These are phyloP conservation scores for Bretziella fagacearum DNA, from an alignment of 2,329 filamentous ascomycete species.

Conservation along the genomic window DNA sequence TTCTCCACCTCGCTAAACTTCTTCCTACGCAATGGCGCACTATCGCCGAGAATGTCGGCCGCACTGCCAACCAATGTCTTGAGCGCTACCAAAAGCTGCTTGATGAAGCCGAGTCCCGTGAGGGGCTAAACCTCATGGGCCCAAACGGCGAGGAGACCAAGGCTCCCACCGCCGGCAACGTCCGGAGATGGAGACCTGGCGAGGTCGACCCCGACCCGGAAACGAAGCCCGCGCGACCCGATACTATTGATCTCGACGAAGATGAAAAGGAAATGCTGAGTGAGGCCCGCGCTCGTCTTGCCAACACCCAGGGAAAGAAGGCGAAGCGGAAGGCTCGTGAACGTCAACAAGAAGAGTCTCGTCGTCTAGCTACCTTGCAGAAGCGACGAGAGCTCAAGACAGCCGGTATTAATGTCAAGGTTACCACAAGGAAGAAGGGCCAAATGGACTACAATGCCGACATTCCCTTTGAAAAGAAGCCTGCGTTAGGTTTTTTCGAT, in stretches of 20 bases:
- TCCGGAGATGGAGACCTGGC: conserved; percentile 71
- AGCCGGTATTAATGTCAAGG: conserved; percentile 95
- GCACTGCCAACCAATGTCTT: conserved; percentile 91
- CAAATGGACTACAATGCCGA: conserved; percentile 99
- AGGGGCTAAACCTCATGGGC: conserved; percentile 70
- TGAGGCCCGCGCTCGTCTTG: conserved; percentile 85
- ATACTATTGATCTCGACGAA: conserved; percentile 95
- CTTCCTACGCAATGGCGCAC: conserved; percentile 99
- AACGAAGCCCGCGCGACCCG: conserved; percentile 83
- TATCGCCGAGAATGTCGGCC: conserved; percentile 88
- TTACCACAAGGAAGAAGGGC: conserved; percentile 76
- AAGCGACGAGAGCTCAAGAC: conserved; percentile 95
- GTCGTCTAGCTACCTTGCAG: conserved; percentile 74
- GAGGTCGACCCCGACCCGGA: conserved; percentile 96
- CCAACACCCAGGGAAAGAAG: conserved; percentile 98
- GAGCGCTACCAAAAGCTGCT: conserved; percentile 93
- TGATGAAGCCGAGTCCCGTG: conserved; percentile 84
- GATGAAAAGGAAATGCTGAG: conserved; percentile 99
- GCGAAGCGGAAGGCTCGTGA: conserved; percentile 95
- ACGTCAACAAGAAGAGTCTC: conserved; percentile 85
- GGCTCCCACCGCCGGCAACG: conserved; percentile 83
- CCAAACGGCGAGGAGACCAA: conserved; percentile 73
- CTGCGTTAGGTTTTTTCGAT: conserved; percentile 81
- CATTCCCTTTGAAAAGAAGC: conserved; percentile 90
- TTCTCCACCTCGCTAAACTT: conserved; percentile 89